Evolutionary conservation across 768 basidiomycete species (phyloP), one percentile per base, ranked within the genome.

Genomic region (Sarcodon aspratus): DNA sequence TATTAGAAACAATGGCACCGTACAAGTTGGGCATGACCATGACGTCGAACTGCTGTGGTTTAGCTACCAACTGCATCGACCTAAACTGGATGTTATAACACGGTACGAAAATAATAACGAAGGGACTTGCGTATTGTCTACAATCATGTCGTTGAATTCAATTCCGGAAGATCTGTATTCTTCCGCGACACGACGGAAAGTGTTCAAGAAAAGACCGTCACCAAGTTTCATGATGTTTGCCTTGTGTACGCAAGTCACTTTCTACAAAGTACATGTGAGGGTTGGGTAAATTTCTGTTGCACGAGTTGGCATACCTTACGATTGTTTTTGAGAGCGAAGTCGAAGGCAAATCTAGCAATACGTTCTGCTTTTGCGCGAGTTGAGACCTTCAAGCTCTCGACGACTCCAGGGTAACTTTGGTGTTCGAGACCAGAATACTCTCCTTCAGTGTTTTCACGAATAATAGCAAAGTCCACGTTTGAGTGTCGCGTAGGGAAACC

Each of bases 221-320:
- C 95, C 95, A 58, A 97, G 83, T 69, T 99, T 99, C 96, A 99
- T 99, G 75, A 99, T 99, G 75, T 98, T 98, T 60, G 96, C 96
- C 70, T 99, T 99, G 81, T 99, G 96, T 42, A 99, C 93, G 62
- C 94, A 97, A 37, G 96, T 99, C 57, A 99, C 95, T 86, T 95
- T 98, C 92, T 95, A 46, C 33, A 15, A 6, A 36, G n/a, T 21
- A 27, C 9, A n/a, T 18, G 44, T 32, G 34, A n/a, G 4, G 13
- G 43, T 8, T 38, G 27, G 13, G 47, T 9, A 17, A 44, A 10
- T 10, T 15, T 17, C 45, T 45, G 21, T 11, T 34, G 17, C 11
- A 15, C 21, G 33, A 33, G 35, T 3, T 7, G 15, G 36, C 70
- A 46, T 49, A 85, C 93, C 82, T 98, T 98, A 68, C 96, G 82